Evolutionary conservation across 2,329 filamentous ascomycete species (phyloP), one percentile per base, ranked within the genome.

Genomic region (Gyromitra esculenta): DNA sequence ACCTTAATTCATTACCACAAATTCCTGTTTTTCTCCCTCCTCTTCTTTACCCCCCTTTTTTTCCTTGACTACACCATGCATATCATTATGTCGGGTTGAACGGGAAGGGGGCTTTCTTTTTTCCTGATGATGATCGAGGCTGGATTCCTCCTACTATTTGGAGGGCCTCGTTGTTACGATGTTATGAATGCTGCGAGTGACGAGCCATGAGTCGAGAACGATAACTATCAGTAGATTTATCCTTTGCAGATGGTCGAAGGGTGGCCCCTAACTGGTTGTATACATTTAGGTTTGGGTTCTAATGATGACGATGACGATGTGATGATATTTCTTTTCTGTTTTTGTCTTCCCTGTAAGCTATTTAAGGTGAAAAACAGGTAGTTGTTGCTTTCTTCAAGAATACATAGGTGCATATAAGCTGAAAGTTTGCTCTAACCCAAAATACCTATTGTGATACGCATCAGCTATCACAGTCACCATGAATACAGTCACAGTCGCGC

Each of bases 1-100:
- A 77, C 63, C 65, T 76, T 77, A 70, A 77, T 74, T 68, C 64
- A 77, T 70, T 75, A 69, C 62, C 70, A 65, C 70, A 68, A 69
- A 48, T 66, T 67, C 50, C 56, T 68, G 37, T 59, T 68, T 54
- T 76, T 56, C 15, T 63, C 50, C 35, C 35, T 59, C 11, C 25
- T 71, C 2, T 31, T 31, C 4, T 43, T 11, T 54, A 6, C 21
- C 13, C 41, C 35, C 43, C 37, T 43, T 62, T 41, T 11, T 43
- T 62, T 31, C 6, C 21, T 31, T 54, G 18, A 25, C 25, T 50
- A 39, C 9, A 43, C 8, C 15, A 25, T 21, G 7, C 41, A 37
- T 18, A 13, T 21, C 25, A 18, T 67, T 31, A 31, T 60, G 37
- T 62, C 45, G 25, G 25, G 35, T 60, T 59, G 43, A 59, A 66